Base-by-base conservation (phyloP, 805 yeast species). In the Kodamaea leandrae region DNA sequence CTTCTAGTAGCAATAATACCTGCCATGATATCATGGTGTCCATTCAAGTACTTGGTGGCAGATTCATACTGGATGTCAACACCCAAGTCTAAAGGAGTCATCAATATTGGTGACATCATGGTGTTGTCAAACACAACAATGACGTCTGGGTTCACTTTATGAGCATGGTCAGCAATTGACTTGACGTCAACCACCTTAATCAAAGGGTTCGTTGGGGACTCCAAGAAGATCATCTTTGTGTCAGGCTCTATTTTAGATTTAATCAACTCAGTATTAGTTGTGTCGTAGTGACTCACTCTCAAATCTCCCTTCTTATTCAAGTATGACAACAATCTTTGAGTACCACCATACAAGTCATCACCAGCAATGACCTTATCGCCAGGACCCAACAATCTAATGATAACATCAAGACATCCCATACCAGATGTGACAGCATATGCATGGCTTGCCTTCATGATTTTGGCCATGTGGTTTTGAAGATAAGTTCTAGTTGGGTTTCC, bases 11-110 rank as follows among this genome's bases (percentile, higher is more conserved):
- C 95, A 43, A 90, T 69, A 12, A 86, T 80, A 43, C 98, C 98
- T 17, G 96, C 96, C 98, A 90, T 90, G 53, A 90, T 78, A 61
- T 91, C 97, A 63, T 90, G 98, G 61, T 90, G 98, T 6, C 96
- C 96, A 54, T 89, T 85, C 51, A 90, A 71, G 58, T 86, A 90
- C 64, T 90, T 90, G 32, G 98, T 90, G 12, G 95, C 97, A 9
- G 91, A 82, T 60, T 90, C 98, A 61, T 90, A 91, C 43, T 86
- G 96, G 43, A 90, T 86, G 58, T 90, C 97, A 27, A 82, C 91
- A 6, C 93, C 95, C 50, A 85, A 76, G 51, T 86, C 87, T 49
- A 90, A 71, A 4, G 98, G 97, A 17, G 83, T 74, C 81, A 86
- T 81, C 54, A 83, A 72, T 46, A 90, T 63, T 9, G 97, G 97